Evolutionary conservation across 306 rosid species (phyloP).

Genomic region (Lathyrus sativus): DNA sequence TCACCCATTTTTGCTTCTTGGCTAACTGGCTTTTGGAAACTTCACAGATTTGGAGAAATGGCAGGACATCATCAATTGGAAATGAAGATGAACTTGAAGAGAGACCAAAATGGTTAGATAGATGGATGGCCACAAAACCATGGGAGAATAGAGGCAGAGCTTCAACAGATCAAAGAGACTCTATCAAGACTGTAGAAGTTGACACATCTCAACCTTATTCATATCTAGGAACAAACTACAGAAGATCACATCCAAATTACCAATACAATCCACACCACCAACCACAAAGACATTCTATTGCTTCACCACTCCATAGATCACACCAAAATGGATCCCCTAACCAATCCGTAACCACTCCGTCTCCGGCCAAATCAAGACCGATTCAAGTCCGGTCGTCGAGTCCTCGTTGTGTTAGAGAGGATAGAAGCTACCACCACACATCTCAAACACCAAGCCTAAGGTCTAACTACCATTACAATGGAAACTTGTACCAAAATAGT

Average conservation of each 20-base stretch:
- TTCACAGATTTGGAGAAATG: slow-evolving; percentile 64
- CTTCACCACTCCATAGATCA: slow-evolving; percentile 65
- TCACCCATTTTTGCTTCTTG: no score
- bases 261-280: slow-evolving; percentile 61
- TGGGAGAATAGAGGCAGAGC: slow-evolving; percentile 86
- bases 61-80: slow-evolving; percentile 80
- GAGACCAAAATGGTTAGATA: slow-evolving; percentile 76
- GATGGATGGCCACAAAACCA: slow-evolving; percentile 85
- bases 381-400: slow-evolving; percentile 82
- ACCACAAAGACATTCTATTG: slow-evolving; percentile 68
- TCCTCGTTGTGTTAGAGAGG: slow-evolving; percentile 72
- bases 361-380: slow-evolving; percentile 73
- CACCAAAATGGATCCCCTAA: slow-evolving; percentile 53
- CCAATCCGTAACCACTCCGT: slow-evolving; percentile 73
- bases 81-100: slow-evolving; percentile 79
- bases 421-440: slow-evolving; percentile 56
- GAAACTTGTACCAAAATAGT: slow-evolving; percentile 54
- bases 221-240: slow-evolving; percentile 55
- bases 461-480: slow-evolving; percentile 72
- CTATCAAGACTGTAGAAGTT: slow-evolving; percentile 78
- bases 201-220: slow-evolving; percentile 89
- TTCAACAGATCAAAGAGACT: slow-evolving; percentile 87
- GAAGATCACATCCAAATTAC: slow-evolving; percentile 73
- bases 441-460: slow-evolving; percentile 91
- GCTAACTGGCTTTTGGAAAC: no score